Base-by-base conservation (phyloP, 2,329 filamentous ascomycete species). In the Cercospora zeina region DNA sequence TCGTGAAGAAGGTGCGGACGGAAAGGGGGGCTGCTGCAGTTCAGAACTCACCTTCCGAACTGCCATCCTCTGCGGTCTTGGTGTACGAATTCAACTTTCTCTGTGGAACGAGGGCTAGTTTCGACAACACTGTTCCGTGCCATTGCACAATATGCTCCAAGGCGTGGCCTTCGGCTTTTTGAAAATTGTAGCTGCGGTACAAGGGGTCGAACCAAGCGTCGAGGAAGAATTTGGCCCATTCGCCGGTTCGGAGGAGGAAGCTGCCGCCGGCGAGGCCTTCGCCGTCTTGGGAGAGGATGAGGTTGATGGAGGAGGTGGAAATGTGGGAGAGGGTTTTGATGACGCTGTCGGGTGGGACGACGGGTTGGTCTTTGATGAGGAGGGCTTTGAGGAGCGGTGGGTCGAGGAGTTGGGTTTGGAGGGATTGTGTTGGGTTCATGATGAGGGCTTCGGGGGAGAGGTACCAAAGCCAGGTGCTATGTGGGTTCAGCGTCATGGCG, bases 131-230 rank as follows among this genome's bases (percentile, higher is more conserved):
- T 0, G 95, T 99, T 30, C 93, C 92, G 74, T 99, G 95, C 96
- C 95, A 99, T 76, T 82, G 80, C 63, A 82, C 79, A 54, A 82
- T 79, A 66, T 82, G 80, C 69, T 82, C 95, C 80, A 99, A 77
- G 55, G 93, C 93, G 79, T 99, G 93, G 24, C 83, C 85, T 77
- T 99, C 95, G 0, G 91, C 93, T 75, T 96, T 97, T 73, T 96
- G 91, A 73, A 99, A 99, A 74, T 96, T 96, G 79, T 99, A 99
- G 68, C 83, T 90, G 66, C 93, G 84, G 77, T 96, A 99, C 47
- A 97, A 80, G 53, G 95, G 95, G 74, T 97, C 92, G 73, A 95
- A 96, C 95, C 95, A 99, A 0, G 90, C 89, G 74, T 99, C 95
- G 16, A 97, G 77, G 73, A 99, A 91, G 80, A 90, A 99, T 72